Evolutionary conservation across 2,329 filamentous ascomycete genomes (phyloP).

Genomic region (Hypomyces perniciosus): DNA sequence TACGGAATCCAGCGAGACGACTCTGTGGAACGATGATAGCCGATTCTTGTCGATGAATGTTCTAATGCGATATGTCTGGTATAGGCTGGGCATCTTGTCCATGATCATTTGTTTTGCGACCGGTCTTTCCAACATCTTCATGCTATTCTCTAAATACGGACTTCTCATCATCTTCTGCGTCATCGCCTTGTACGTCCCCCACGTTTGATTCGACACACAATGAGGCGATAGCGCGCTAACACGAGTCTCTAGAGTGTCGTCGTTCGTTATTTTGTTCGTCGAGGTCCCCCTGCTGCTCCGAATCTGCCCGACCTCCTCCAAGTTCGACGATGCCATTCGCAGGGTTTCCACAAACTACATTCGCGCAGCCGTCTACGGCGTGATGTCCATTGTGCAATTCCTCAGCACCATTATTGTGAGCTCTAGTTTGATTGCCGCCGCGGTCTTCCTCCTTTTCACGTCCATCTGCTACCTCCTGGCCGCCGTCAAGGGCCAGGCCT

Average conservation of each 20-base stretch:
- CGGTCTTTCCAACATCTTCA: constrained; percentile 63
- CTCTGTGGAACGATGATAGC: background rate
- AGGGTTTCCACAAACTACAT: constrained; percentile 94
- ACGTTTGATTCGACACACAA: background rate
- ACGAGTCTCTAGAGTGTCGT: constrained; percentile 49
- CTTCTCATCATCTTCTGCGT: constrained; percentile 47
- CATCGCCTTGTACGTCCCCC: constrained; percentile 45
- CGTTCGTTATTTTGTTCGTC: constrained; percentile 73
- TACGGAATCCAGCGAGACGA: background rate
- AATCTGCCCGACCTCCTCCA: constrained; percentile 90
- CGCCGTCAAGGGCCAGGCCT: constrained; percentile 75
- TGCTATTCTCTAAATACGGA: constrained; percentile 31
- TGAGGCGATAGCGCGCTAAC: constrained; percentile 3
- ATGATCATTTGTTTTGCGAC: constrained; percentile 67
- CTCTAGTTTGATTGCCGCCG: constrained; percentile 79
- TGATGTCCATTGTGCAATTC: constrained; percentile 81
- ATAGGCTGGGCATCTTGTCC: constrained; percentile 62
- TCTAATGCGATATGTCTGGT: constrained; percentile 2
- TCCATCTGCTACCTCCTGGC: constrained; percentile 75
- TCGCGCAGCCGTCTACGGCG: constrained; percentile 78
- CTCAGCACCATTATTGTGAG: constrained; percentile 61
- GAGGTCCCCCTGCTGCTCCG: constrained; percentile 91
- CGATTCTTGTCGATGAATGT: background rate
- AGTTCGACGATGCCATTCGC: constrained; percentile 85
- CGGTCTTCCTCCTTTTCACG: constrained; percentile 72